phyloP scores from a whole-genome alignment of 371 early-diverging fungal genomes.

The Globomyces sp. region DNA sequence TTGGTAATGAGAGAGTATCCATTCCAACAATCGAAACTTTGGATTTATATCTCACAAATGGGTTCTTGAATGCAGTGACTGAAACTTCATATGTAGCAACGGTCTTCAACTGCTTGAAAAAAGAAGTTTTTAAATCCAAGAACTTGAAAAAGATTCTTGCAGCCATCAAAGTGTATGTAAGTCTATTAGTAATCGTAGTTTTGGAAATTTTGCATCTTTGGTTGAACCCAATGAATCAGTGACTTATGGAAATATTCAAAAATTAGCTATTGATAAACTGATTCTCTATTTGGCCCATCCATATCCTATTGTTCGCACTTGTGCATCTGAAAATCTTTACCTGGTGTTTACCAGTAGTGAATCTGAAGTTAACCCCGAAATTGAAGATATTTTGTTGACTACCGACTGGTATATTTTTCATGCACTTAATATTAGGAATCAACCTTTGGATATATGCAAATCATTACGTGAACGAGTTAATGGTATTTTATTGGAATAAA shows the following conservation, averaged over 20 bases:
- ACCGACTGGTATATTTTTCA: conserved; percentile 33
- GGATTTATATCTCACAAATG: conserved; percentile 64
- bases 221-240: conserved; percentile 17
- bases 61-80: conserved; percentile 30
- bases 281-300: conserved; percentile 44
- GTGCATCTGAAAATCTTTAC: conserved; percentile 40
- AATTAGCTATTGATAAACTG: conserved; percentile 28
- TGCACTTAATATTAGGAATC: not conserved
- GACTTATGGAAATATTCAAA: conserved; percentile 9
- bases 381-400: conserved; percentile 35
- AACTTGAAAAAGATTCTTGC: conserved; percentile 42
- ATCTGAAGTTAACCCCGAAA: conserved; percentile 15
- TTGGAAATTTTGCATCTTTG: conserved; percentile 20
- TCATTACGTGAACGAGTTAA: not conserved
- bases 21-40: conserved; percentile 65
- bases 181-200: conserved; percentile 4
- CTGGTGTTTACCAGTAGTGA: conserved; percentile 34
- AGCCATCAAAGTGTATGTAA: conserved; percentile 46
- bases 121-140: conserved; percentile 35
- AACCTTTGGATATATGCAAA: conserved; percentile 5
- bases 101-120: conserved; percentile 33
- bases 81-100: conserved; percentile 5
- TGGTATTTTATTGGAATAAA: conserved; percentile 12
- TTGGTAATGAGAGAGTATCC: conserved; percentile 58
- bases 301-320: conserved; percentile 45